Base-by-base conservation (phyloP, 208 protist species). In the Lotmaria passim region DNA sequence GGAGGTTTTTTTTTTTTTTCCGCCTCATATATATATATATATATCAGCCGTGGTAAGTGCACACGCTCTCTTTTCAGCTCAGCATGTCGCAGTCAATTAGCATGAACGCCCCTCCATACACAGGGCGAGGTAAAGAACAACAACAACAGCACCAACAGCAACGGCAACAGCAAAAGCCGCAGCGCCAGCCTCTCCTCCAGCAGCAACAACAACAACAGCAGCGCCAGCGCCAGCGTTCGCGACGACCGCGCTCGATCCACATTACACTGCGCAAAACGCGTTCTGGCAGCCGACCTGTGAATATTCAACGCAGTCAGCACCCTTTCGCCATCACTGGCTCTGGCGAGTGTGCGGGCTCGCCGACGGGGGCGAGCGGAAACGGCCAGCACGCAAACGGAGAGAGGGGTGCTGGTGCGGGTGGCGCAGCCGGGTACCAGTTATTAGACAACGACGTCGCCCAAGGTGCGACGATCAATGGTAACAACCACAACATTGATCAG, bases 211-310 rank as follows among this genome's bases (percentile, higher is more conserved):
- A 38, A 30, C 47, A 52, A 15, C 38, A 68, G 23, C 44, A 61
- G 48, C 61, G 46, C 31, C 63, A 41, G 36, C 59, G 24, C 15
- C 52, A 23, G 38, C 51, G 47, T 0, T 23, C 33, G 7, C 65
- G 74, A 2, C 64, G 69, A 11, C 67, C 74, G 33, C 69, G 70
- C 17, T 76, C 73, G 0, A 78, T 85, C 1, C 79, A 78, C 36
- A 78, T 85, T 24, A 75, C 61, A 1, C 63, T 85, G 7, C 79
- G 75, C 3, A 68, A 67, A 19, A 85, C 73, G 8, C 79, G 79
- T 21, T 62, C 73, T 8, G 79, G 79, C 8, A 80, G 73, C 23
- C 73, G 73, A 1, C 73, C 76, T 10, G 53, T 81, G 15, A 75
- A 55, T 4, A 58, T 64, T 2, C 76, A 75, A 24, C 70, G 75